These are phyloP conservation scores for Coemansia sp. DNA, from an alignment of 192 early-diverging fungal species.

Conservation along the genomic window DNA sequence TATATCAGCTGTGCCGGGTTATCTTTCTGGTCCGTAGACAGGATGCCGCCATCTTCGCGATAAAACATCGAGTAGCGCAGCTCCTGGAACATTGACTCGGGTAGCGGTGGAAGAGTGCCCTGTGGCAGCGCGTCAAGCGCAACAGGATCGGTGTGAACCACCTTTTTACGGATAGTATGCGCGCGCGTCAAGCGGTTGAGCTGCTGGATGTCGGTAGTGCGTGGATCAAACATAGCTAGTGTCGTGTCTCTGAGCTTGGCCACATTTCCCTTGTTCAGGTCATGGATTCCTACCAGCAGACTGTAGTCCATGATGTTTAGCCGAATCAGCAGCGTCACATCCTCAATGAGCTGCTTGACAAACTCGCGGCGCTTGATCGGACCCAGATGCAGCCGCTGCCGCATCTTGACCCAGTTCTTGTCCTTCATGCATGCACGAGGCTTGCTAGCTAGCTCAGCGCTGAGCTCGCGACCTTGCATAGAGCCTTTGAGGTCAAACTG, in stretches of 20 bases:
- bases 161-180: slow-evolving; percentile 54
- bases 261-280: slow-evolving; percentile 77
- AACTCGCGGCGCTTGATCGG: slow-evolving; percentile 76
- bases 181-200: slow-evolving; percentile 49
- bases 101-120: slow-evolving; percentile 41
- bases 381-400: slow-evolving; percentile 76
- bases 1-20: slow-evolving; percentile 72
- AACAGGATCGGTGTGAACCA: slow-evolving; percentile 52
- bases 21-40: slow-evolving; percentile 71
- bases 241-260: slow-evolving; percentile 91
- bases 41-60: slow-evolving; percentile 85
- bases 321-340: slow-evolving; percentile 73
- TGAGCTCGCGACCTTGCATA: slow-evolving; percentile 77
- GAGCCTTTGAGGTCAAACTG: slow-evolving; percentile 97
- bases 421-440: slow-evolving; percentile 95
- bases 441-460: slow-evolving; percentile 70
- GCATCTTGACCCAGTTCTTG: slow-evolving; percentile 85
- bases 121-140: slow-evolving; percentile 47
- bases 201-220: slow-evolving; percentile 46
- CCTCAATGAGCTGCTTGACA: slow-evolving; percentile 80
- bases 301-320: slow-evolving; percentile 99
- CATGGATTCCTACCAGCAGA: slow-evolving; percentile 89
- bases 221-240: slow-evolving; percentile 78
- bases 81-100: slow-evolving; percentile 55
- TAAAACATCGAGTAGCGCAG: slow-evolving; percentile 79